Evolutionary conservation across 371 early-diverging fungal genomes (phyloP).

Genomic region (Lichtheimia corymbifera): DNA sequence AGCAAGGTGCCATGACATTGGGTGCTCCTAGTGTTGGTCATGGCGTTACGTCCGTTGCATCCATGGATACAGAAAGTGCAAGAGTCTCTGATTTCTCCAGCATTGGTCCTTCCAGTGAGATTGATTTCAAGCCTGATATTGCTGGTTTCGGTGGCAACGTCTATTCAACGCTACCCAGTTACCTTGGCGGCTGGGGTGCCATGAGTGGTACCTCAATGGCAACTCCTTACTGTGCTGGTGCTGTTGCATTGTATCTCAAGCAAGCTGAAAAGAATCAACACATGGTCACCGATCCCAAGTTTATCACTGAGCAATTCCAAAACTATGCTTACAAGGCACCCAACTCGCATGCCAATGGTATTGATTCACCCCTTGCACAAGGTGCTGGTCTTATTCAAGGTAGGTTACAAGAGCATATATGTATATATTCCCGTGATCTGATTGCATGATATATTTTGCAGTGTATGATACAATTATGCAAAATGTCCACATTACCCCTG

Average conservation of each 20-base stretch:
- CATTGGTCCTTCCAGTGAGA: conserved; percentile 35
- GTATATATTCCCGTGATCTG: neutral
- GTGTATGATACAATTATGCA: conserved; percentile 56
- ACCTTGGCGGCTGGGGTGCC: conserved; percentile 50
- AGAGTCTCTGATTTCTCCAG: conserved; percentile 50
- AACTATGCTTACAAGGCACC: conserved; percentile 48
- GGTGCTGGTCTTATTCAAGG: conserved; percentile 75
- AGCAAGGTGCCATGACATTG: conserved; percentile 38
- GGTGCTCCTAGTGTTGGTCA: conserved; percentile 48
- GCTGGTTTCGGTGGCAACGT: conserved; percentile 69
- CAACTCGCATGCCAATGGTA: conserved; percentile 18
- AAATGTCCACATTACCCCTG: conserved; percentile 55
- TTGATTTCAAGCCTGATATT: conserved; percentile 51
- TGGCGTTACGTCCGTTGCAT: conserved; percentile 54
- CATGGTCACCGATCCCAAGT: conserved; percentile 7
- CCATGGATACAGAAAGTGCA: conserved; percentile 50
- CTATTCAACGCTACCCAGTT: conserved; percentile 59
- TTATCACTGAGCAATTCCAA: conserved; percentile 34
- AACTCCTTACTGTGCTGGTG: conserved; percentile 71
- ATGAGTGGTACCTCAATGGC: conserved; percentile 70
- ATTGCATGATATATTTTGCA: neutral
- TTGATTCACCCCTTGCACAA: conserved; percentile 46
- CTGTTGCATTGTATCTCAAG: conserved; percentile 60
- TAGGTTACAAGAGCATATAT: neutral
- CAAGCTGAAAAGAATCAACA: conserved; percentile 22